Evolutionary conservation across 2,329 filamentous ascomycete genomes (phyloP).

Genomic region (Xylariomycetidae sp.): DNA sequence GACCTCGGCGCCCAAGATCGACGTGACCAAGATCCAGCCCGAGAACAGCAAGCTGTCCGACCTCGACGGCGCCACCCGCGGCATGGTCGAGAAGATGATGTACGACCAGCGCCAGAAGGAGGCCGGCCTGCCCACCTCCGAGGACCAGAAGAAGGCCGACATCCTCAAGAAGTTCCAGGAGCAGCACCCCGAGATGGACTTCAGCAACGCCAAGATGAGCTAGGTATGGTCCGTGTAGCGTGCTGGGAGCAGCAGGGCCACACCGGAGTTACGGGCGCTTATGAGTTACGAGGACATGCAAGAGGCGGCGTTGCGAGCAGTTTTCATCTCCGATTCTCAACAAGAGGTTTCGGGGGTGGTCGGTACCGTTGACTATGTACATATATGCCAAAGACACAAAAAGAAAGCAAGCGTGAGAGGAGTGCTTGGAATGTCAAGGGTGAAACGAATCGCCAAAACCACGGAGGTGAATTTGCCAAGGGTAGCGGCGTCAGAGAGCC

Average conservation of each 20-base stretch:
- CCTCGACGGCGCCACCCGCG: slow-evolving; percentile 86
- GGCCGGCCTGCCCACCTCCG: slow-evolving; percentile 77
- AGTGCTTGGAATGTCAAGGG: slow-evolving; percentile 44
- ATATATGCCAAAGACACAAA: background rate
- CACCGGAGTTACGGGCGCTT: no score
- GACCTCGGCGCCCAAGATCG: slow-evolving; percentile 80
- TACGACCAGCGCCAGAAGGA: slow-evolving; percentile 98
- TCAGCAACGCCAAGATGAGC: slow-evolving; percentile 62
- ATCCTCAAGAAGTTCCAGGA: slow-evolving; percentile 89
- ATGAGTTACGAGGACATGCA: no score
- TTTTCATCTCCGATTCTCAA: no score
- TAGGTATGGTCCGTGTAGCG: no score
- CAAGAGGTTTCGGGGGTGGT: no score
- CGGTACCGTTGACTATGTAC: no score
- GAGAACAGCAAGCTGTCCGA: slow-evolving; percentile 90
- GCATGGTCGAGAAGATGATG: slow-evolving; percentile 99
- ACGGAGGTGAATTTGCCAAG: slow-evolving; percentile 21
- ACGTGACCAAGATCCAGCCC: slow-evolving; percentile 89
- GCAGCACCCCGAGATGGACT: slow-evolving; percentile 69
- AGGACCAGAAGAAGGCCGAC: slow-evolving; percentile 93
- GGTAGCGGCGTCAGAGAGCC: slow-evolving; percentile 56
- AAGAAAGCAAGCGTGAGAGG: background rate
- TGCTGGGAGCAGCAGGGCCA: no score
- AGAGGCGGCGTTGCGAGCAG: no score
- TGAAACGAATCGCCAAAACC: slow-evolving; percentile 58